A percentile compares a stretch with the other conserved stretches of the same genome.
Evolutionary conservation across 2,329 filamentous ascomycete species (phyloP).

Genomic region (Lachnellula hyalina): DNA sequence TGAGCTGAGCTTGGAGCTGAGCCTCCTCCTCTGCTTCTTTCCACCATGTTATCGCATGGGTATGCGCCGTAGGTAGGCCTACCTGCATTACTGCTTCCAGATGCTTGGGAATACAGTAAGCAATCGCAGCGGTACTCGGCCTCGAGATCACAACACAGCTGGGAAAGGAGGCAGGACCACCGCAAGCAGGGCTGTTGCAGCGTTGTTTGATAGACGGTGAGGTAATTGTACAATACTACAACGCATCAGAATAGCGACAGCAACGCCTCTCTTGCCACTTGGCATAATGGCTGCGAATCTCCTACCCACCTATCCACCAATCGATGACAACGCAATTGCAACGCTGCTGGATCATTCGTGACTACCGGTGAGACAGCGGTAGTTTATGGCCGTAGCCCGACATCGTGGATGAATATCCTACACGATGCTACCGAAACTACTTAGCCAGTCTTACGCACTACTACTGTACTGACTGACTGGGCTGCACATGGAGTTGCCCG

Average conservation of each 20-base stretch:
- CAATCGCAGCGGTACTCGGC: background rate
- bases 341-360: constrained; percentile 13
- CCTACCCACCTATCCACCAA: background rate
- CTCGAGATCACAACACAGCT: background rate
- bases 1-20: constrained; percentile 6
- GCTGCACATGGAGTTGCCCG: constrained; percentile 1
- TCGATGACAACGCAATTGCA: constrained; percentile 4
- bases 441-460: background rate
- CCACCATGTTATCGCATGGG: background rate
- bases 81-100: constrained; percentile 10
- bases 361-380: background rate
- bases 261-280: background rate
- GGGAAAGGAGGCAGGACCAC: background rate
- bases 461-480: background rate
- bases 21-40: constrained; percentile 18
- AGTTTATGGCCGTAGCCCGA: background rate
- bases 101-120: constrained; percentile 11
- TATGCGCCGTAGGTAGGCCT: background rate
- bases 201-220: background rate
- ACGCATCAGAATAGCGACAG: background rate
- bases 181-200: background rate
- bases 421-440: constrained; percentile 12
- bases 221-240: background rate
- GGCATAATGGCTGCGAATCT: background rate
- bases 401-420: constrained; percentile 10